These are phyloP conservation scores for Shiraia bambusicola DNA, from an alignment of 2,329 filamentous ascomycete genomes.

Conservation along the genomic window DNA sequence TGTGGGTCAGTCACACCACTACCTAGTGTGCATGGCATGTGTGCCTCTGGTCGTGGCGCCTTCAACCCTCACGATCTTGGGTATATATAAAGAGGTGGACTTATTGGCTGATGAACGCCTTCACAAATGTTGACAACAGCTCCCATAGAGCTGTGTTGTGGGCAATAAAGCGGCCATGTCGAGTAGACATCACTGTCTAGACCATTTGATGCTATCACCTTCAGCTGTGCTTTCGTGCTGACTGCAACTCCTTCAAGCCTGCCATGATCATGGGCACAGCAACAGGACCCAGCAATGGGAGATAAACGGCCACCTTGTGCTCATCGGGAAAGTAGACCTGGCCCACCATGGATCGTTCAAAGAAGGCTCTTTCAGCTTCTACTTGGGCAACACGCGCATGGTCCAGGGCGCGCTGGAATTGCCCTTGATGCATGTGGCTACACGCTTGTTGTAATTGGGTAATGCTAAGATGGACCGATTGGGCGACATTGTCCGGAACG, in stretches of 20 bases:
- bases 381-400: constrained; percentile 83
- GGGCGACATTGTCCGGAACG: constrained; percentile 83
- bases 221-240: constrained; percentile 23
- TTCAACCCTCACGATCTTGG: too few relatives aligned
- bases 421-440: constrained; percentile 62
- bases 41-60: too few relatives aligned
- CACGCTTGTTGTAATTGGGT: constrained; percentile 76
- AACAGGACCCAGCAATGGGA: constrained; percentile 86
- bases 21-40: too few relatives aligned
- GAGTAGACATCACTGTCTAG: too few relatives aligned
- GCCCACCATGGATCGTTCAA: constrained; percentile 98
- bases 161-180: too few relatives aligned
- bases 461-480: constrained; percentile 79
- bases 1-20: too few relatives aligned
- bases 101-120: too few relatives aligned
- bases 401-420: constrained; percentile 67
- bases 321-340: constrained; percentile 98
- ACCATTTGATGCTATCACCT: neutral
- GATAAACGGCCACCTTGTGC: constrained; percentile 94
- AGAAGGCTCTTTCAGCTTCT: constrained; percentile 91
- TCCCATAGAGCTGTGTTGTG: too few relatives aligned
- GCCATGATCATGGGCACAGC: constrained; percentile 87
- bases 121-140: too few relatives aligned
- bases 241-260: constrained; percentile 67
- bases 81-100: too few relatives aligned